Base-by-base conservation (phyloP, 2,329 filamentous ascomycete species). In the Exophiala xenobiotica region DNA sequence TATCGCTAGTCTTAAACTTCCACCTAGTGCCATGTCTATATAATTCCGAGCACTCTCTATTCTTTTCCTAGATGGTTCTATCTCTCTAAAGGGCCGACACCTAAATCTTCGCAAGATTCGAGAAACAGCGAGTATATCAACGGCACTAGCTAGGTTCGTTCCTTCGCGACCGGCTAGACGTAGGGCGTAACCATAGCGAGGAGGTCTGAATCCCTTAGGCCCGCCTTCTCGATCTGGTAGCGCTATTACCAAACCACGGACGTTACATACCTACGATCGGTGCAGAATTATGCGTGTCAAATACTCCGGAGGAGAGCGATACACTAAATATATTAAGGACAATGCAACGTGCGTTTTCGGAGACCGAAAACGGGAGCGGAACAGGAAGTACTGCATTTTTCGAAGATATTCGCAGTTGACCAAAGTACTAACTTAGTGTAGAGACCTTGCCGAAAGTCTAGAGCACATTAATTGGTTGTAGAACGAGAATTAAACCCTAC, bases 331-430 rank as follows among this genome's bases (percentile, higher is more conserved):
- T 35, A 42, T 40, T 44, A 58, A 57, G 35, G 58, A 60, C 38
- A 38, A 54, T 23, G 53, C 56, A 3, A 7, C 7, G 14, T 60
- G 58, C 31, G 23, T 31, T 5, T 60, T 59, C 24, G 53, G 58
- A 8, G 58, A 60, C 35, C 56, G 58, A 20, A 60, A 60, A 37
- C 37, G 58, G 27, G 58, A 60, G 24, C 56, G 56, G 9, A 59
- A 59, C 44, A 57, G 53, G 41, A 60, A 60, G 58, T 60, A 49
- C 3, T 44, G 46, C 18, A n/a, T 7, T 6, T 29, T 12, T 33
- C 41, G 20, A 20, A 11, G 6, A 16, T 35, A 3, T 38, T 26
- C 18, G 19, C 43, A n/a, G 9, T 6, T n/a, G n/a, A 16, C 11
- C 22, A 14, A 18, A 18, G 16, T 31, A 19, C 48, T 55, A 14